Base-by-base conservation (phyloP, 371 early-diverging fungal species). In the Coemansia sp. region DNA sequence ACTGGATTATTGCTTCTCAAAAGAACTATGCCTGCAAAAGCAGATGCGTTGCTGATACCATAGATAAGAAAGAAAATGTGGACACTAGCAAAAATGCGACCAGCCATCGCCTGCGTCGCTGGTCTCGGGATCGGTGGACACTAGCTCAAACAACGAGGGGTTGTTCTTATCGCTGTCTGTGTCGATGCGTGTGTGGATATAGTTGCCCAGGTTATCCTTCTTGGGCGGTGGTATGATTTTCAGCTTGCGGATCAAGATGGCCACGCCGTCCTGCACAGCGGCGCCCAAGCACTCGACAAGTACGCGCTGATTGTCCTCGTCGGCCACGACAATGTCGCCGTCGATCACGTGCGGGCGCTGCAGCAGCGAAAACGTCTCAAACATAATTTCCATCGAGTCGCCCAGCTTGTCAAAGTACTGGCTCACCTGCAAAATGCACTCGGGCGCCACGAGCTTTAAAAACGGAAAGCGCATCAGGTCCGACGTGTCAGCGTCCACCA, bases 241-340 rank as follows among this genome's bases (percentile, higher is more conserved):
- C 32, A 70, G 55, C 55, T 62, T 61, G 42, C 71, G 52, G 16
- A 70, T 37, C 37, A 70, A 57, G 31, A 71, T 51, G 7, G 66
- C 66, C 31, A 71, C 63, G 48, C 72, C 72, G 34, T 71, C 72
- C 60, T 66, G 62, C 47, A 66, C 66, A 6, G 54, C 58, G 2
- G 72, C 72, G 31, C 66, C 72, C 39, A 71, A 37, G 18, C 72
- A 71, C 60, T 71, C 72, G 38, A 71, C 72, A 1, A 71, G 40
- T 0, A 71, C 46, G 10, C 72, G 34, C 14, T 33, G 32, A 56
- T 66, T 66, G 7, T 54, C 38, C n/a, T 29, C 60, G 8, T 71
- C 66, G 24, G 62, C 34, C 14, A 66, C 56, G 0, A 39, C 55
- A 4, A 71, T 39, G 33, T 71, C 72, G 46, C 66, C 72, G n/a